Conservation (phyloP, 164 flowering plant genomes). For the Paratinospora sagittata region DNA sequence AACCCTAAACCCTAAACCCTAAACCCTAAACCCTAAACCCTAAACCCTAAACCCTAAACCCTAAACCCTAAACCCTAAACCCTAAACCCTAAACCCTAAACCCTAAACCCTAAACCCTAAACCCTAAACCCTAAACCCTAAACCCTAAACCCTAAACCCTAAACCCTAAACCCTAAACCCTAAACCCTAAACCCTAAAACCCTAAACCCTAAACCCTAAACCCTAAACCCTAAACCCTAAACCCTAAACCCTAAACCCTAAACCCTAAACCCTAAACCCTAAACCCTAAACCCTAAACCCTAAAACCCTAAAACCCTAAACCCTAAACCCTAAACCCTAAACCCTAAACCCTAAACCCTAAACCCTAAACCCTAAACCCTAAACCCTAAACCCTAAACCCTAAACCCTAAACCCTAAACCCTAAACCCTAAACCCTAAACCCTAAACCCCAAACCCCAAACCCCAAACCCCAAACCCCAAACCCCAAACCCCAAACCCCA, state of each 20-base stretch:
- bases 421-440: too few relatives aligned
- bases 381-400: conserved; percentile 14
- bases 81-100: too few relatives aligned
- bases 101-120: too few relatives aligned
- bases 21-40: too few relatives aligned
- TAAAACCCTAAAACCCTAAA: conserved; percentile 21
- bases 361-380: conserved; percentile 3
- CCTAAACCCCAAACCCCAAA: too few relatives aligned
- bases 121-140: conserved; percentile 19
- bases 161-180: conserved; percentile 19
- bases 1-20: too few relatives aligned
- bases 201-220: too few relatives aligned
- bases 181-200: conserved; percentile 18
- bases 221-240: conserved; percentile 20
- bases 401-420: conserved; percentile 13
- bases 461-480: too few relatives aligned
- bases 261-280: conserved; percentile 20
- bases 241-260: conserved; percentile 18
- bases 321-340: conserved; percentile 21
- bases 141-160: conserved; percentile 14
- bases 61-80: too few relatives aligned
- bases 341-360: conserved; percentile 17
- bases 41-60: too few relatives aligned
- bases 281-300: conserved; percentile 27
- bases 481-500: too few relatives aligned